A percentile compares a stretch with the other conserved stretches of the same genome.
Evolutionary conservation across 2,329 filamentous ascomycete species (phyloP).

Genomic region (Microdochium nivale): DNA sequence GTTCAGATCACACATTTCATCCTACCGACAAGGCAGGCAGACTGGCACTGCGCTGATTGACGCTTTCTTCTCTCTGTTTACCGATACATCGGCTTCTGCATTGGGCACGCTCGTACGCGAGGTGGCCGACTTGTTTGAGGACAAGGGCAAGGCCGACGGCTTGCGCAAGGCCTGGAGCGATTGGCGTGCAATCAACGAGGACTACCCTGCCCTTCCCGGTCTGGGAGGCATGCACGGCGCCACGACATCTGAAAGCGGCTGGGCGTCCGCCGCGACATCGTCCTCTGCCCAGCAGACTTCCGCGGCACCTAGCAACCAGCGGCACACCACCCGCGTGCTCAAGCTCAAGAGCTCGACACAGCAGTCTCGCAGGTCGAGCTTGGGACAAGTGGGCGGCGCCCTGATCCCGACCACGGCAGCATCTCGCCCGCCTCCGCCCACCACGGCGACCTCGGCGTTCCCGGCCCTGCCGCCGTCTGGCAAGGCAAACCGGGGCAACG

Average conservation of each 20-base stretch:
- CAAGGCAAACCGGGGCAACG: background rate
- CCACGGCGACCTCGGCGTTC: slow-evolving; percentile 10
- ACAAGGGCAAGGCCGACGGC: slow-evolving; percentile 61
- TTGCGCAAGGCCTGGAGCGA: slow-evolving; percentile 85
- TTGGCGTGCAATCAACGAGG: slow-evolving; percentile 92
- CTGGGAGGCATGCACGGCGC: slow-evolving; percentile 59
- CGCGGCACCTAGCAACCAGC: slow-evolving; percentile 30
- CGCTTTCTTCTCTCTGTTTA: slow-evolving; percentile 76
- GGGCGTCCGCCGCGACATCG: slow-evolving; percentile 50
- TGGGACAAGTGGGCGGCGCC: slow-evolving; percentile 9
- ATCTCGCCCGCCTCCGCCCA: slow-evolving; percentile 7
- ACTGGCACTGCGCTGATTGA: slow-evolving; percentile 74
- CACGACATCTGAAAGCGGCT: slow-evolving; percentile 45
- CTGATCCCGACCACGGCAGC: slow-evolving; percentile 8
- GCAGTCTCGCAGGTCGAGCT: slow-evolving; percentile 22
- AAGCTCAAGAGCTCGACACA: slow-evolving; percentile 47
- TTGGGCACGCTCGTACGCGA: slow-evolving; percentile 87
- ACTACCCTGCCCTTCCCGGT: slow-evolving; percentile 82
- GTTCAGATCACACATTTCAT: slow-evolving; percentile 74
- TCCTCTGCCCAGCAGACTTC: slow-evolving; percentile 48
- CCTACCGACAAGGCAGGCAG: slow-evolving; percentile 62
- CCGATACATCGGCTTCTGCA: slow-evolving; percentile 67
- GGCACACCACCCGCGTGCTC: slow-evolving; percentile 45
- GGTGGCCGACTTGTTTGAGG: slow-evolving; percentile 86
- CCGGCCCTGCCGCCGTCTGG: slow-evolving; percentile 17